A percentile compares a stretch with the other conserved stretches of the same genome.
These are phyloP conservation scores for Cydonia oblonga DNA, from an alignment of 331 rosid genomes.

Conservation along the genomic window DNA sequence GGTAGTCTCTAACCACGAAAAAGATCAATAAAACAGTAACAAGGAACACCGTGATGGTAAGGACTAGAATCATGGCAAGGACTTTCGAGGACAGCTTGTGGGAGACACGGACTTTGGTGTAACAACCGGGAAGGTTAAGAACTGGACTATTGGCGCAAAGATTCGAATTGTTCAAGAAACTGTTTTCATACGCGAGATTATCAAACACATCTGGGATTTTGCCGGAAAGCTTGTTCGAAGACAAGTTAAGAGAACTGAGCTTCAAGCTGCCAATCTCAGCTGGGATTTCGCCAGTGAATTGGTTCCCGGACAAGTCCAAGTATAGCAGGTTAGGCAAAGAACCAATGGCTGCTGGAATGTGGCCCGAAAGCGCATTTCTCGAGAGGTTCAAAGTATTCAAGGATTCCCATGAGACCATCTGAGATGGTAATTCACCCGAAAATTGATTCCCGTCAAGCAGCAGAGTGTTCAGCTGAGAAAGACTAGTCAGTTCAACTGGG, in stretches of 20 bases:
- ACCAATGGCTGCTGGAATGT: conserved; percentile 41
- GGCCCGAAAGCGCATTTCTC: conserved; percentile 51
- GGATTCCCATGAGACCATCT: conserved; percentile 47
- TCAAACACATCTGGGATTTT: conserved; percentile 50
- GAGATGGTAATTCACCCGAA: conserved; percentile 53
- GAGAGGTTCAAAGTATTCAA: conserved; percentile 48
- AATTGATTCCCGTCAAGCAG: conserved; percentile 53
- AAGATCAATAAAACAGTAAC: conserved; percentile 16
- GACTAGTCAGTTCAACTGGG: conserved; percentile 46
- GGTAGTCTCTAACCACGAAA: conserved; percentile 1
- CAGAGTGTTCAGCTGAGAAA: conserved; percentile 37
- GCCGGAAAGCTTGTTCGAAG: conserved; percentile 67
- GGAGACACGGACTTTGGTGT: conserved; percentile 5
- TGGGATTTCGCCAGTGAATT: conserved; percentile 64
- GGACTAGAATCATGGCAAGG: conserved; percentile 33
- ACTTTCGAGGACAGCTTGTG: conserved; percentile 29
- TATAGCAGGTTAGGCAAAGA: conserved; percentile 39
- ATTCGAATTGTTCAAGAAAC: conserved; percentile 60
- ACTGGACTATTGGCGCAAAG: conserved; percentile 28
- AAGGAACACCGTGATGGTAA: conserved; percentile 10
- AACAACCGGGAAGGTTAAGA: conserved; percentile 35
- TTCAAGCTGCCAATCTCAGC: conserved; percentile 33
- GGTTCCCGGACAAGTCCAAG: conserved; percentile 63
- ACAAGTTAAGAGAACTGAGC: conserved; percentile 61
- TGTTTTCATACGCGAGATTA: conserved; percentile 45